A percentile compares a stretch with the other conserved stretches of the same genome.
phyloP scores from a whole-genome alignment of 331 rosid genomes.

The Rhamnella rubrinervis region DNA sequence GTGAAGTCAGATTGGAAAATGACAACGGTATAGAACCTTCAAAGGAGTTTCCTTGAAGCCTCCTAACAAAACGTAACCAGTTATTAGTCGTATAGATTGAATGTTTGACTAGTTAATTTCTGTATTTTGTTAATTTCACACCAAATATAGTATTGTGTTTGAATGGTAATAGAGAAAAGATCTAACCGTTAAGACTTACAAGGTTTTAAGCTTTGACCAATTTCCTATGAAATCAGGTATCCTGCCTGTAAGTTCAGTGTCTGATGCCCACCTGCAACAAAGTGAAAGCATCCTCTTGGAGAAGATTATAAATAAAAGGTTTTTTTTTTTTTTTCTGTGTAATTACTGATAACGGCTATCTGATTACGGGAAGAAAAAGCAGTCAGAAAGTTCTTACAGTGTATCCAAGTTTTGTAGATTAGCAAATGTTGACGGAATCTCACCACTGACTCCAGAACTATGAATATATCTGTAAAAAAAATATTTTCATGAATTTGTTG shows the following conservation, averaged over 20 bases:
- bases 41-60: constrained; percentile 73
- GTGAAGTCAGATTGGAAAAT: constrained; percentile 54
- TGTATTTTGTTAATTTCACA: too few relatives aligned
- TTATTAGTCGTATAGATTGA: background rate
- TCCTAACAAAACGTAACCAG: constrained; percentile 38
- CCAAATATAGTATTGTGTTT: too few relatives aligned
- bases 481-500: background rate
- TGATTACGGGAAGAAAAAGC: background rate
- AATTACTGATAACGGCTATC: too few relatives aligned
- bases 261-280: constrained; percentile 59
- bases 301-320: too few relatives aligned
- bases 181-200: constrained; percentile 43
- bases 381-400: constrained; percentile 38
- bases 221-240: constrained; percentile 72
- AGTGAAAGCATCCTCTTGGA: background rate
- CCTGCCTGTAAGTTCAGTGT: constrained; percentile 52
- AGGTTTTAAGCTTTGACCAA: constrained; percentile 46
- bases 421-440: constrained; percentile 66
- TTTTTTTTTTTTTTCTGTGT: too few relatives aligned
- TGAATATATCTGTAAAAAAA: constrained; percentile 56
- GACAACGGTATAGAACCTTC: constrained; percentile 56
- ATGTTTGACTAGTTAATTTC: too few relatives aligned
- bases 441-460: constrained; percentile 73
- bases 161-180: too few relatives aligned
- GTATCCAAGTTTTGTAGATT: constrained; percentile 38